Percentiles rank a stretch among this genome's conserved stretches.
Conservation (phyloP, 2,329 filamentous ascomycete species). For the Neobulgaria alba region DNA sequence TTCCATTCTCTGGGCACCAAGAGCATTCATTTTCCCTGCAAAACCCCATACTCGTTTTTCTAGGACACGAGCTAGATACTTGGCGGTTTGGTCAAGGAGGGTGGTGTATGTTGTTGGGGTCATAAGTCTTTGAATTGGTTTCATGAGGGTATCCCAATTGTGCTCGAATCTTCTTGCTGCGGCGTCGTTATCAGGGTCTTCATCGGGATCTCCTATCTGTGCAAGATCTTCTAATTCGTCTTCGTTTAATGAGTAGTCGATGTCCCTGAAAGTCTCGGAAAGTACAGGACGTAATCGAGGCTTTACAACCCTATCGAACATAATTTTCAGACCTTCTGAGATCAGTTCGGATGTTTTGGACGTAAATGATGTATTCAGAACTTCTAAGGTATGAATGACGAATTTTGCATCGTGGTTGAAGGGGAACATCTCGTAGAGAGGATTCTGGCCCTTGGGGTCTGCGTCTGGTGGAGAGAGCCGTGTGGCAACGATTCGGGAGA, state of each 20-base stretch:
- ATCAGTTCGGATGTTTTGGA: constrained; percentile 75
- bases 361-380: constrained; percentile 63
- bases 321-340: constrained; percentile 72
- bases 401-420: constrained; percentile 66
- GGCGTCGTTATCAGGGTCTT: constrained; percentile 49
- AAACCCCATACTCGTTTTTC: constrained; percentile 84
- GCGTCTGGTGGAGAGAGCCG: constrained; percentile 44
- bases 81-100: constrained; percentile 66
- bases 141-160: constrained; percentile 78
- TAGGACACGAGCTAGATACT: constrained; percentile 66
- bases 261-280: constrained; percentile 81
- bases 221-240: constrained; percentile 51
- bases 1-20: constrained; percentile 77
- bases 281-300: constrained; percentile 76
- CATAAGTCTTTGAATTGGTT: constrained; percentile 76
- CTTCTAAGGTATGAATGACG: constrained; percentile 59
- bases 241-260: constrained; percentile 69
- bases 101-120: constrained; percentile 67
- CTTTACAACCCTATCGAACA: constrained; percentile 83
- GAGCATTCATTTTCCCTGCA: constrained; percentile 64
- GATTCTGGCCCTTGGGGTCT: constrained; percentile 29
- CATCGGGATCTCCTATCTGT: constrained; percentile 37
- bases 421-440: constrained; percentile 62
- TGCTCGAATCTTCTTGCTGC: constrained; percentile 74
- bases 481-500: constrained; percentile 71